phyloP scores from a whole-genome alignment of 2,329 filamentous ascomycete genomes.

The Stromatinia cepivora region DNA sequence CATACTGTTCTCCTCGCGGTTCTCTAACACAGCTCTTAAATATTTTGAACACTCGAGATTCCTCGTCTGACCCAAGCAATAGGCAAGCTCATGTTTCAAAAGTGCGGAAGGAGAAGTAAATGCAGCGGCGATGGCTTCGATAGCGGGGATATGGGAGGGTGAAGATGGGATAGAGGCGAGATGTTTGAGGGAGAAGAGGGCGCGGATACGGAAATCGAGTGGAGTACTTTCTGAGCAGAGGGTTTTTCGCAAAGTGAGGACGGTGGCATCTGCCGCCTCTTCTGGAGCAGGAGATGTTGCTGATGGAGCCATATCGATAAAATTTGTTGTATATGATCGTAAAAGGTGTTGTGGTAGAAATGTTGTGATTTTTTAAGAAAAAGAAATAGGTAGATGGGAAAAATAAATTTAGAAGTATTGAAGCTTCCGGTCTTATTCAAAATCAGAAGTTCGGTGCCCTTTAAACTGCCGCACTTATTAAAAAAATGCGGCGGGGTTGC shows the following conservation, averaged over 20 bases:
- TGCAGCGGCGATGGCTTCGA: constrained; percentile 82
- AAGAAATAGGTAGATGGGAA: not conserved
- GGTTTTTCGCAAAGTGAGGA: constrained; percentile 63
- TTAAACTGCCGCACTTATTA: constrained; percentile 1
- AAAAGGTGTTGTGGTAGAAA: not conserved
- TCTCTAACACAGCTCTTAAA: constrained; percentile 71
- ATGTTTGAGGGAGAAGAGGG: constrained; percentile 96
- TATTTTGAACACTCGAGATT: constrained; percentile 73
- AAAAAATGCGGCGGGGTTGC: constrained; percentile 7
- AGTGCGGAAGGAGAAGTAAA: constrained; percentile 84
- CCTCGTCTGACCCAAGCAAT: constrained; percentile 90
- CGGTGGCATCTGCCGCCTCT: constrained; percentile 40
- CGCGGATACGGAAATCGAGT: constrained; percentile 87
- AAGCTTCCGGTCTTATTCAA: not conserved
- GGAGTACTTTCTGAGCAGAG: constrained; percentile 79
- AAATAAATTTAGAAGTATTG: not conserved
- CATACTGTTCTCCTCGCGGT: constrained; percentile 87
- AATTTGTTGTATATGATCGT: not conserved
- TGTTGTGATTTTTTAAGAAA: not conserved
- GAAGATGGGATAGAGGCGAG: constrained; percentile 68
- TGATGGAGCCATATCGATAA: constrained; percentile 39
- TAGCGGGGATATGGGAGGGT: constrained; percentile 57
- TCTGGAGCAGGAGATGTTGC: constrained; percentile 35
- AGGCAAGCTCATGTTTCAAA: constrained; percentile 94
- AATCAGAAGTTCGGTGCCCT: not conserved